These are phyloP conservation scores for Blastobotrys americana DNA, from an alignment of 805 yeast genomes.

Conservation along the genomic window DNA sequence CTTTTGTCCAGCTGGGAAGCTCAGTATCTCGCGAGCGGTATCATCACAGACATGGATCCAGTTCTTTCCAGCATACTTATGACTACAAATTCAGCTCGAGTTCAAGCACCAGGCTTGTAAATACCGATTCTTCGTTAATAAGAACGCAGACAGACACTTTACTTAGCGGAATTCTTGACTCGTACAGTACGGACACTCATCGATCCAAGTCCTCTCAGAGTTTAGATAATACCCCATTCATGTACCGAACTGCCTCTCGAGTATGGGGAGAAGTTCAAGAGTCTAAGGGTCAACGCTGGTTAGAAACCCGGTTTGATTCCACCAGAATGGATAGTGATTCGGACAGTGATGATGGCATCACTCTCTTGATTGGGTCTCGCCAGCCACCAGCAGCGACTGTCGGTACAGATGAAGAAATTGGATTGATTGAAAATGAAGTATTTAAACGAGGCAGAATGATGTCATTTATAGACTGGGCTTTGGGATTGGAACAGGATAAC, in stretches of 20 bases:
- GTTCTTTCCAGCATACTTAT: constrained; percentile 8
- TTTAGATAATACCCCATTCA: constrained; percentile 17
- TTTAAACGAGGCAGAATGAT: constrained; percentile 11
- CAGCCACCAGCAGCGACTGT: not conserved
- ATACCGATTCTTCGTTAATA: not conserved
- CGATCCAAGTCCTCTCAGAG: not conserved
- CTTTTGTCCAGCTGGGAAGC: no score
- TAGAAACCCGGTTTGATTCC: constrained; percentile 14
- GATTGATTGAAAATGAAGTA: constrained; percentile 13
- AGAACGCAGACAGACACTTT: not conserved
- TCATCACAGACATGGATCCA: no score
- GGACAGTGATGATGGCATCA: not conserved
- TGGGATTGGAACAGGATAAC: constrained; percentile 13
- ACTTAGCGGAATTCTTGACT: not conserved
- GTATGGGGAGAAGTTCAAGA: constrained; percentile 24
- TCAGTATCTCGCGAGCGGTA: no score
- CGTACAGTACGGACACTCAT: constrained; percentile 1
- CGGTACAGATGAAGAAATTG: not conserved
- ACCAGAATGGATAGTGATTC: constrained; percentile 8
- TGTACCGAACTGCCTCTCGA: constrained; percentile 24
- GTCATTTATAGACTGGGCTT: constrained; percentile 18
- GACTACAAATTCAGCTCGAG: constrained; percentile 11
- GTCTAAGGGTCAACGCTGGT: constrained; percentile 19
- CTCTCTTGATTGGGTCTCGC: not conserved
- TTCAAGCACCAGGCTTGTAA: not conserved